These are phyloP conservation scores for Purpureocillium lavendulum DNA, from an alignment of 2,329 filamentous ascomycete species.

Conservation along the genomic window DNA sequence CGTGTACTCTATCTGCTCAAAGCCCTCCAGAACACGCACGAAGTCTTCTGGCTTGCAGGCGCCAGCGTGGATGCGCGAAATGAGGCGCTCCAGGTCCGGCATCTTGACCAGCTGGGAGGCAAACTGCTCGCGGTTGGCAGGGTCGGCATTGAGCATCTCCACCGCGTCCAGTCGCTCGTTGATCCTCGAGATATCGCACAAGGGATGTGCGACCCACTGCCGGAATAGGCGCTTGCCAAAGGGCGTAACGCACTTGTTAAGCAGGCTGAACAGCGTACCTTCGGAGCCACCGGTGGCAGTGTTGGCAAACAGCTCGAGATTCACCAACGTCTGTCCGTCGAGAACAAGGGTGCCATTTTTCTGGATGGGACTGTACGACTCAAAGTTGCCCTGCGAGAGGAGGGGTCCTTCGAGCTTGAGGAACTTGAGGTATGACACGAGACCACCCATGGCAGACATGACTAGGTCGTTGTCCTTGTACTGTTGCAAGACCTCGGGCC, in stretches of 20 bases:
- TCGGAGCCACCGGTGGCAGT: slow-evolving; percentile 77
- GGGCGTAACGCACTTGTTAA: slow-evolving; percentile 91
- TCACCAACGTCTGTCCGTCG: slow-evolving; percentile 93
- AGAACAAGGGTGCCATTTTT: slow-evolving; percentile 86
- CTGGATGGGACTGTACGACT: slow-evolving; percentile 83
- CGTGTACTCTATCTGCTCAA: slow-evolving; percentile 95
- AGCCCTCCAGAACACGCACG: slow-evolving; percentile 85
- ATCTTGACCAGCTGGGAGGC: slow-evolving; percentile 81
- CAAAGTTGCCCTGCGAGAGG: slow-evolving; percentile 84
- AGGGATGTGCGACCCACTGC: slow-evolving; percentile 94
- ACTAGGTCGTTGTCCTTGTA: slow-evolving; percentile 69
- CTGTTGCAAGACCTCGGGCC: slow-evolving; percentile 68
- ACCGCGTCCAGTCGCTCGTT: slow-evolving; percentile 92
- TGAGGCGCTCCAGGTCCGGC: slow-evolving; percentile 87
- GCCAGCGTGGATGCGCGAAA: slow-evolving; percentile 88
- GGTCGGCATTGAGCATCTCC: slow-evolving; percentile 81
- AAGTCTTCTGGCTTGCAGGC: slow-evolving; percentile 90
- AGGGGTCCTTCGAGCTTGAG: slow-evolving; percentile 85
- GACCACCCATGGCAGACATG: slow-evolving; percentile 85
- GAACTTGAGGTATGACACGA: slow-evolving; percentile 77
- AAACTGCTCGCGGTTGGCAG: slow-evolving; percentile 75
- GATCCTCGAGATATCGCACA: slow-evolving; percentile 80
- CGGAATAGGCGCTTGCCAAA: slow-evolving; percentile 95
- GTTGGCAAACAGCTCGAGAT: slow-evolving; percentile 95
- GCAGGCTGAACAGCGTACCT: slow-evolving; percentile 80